These are phyloP conservation scores for Ilyonectria sp. DNA, from an alignment of 2,329 filamentous ascomycete genomes.

Conservation along the genomic window DNA sequence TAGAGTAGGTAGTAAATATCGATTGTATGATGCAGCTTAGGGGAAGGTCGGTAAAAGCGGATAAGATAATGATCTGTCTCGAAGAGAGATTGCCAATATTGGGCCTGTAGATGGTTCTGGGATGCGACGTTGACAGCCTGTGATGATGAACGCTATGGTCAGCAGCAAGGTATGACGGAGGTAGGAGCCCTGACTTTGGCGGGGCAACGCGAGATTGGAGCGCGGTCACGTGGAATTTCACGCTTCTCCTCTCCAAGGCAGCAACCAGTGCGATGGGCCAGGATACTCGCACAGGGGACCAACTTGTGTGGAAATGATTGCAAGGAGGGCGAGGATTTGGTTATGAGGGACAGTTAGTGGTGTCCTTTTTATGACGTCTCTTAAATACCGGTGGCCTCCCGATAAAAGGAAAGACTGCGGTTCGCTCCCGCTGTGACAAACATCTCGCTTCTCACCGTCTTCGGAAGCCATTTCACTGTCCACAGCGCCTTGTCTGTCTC, in stretches of 20 bases:
- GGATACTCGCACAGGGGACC: not conserved
- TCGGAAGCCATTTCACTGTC: constrained; percentile 88
- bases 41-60: not conserved
- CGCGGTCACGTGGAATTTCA: constrained; percentile 63
- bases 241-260: not conserved
- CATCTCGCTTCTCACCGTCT: constrained; percentile 75
- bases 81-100: constrained; percentile 21
- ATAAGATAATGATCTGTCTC: constrained; percentile 4
- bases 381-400: constrained; percentile 75
- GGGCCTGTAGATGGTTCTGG: constrained; percentile 12
- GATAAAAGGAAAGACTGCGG: constrained; percentile 83
- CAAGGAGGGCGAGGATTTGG: not conserved
- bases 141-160: constrained; percentile 32
- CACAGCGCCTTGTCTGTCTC: constrained; percentile 90
- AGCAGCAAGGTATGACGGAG: constrained; percentile 44
- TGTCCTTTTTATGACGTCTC: constrained; percentile 2
- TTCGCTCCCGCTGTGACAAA: constrained; percentile 87
- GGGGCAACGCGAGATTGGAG: constrained; percentile 68
- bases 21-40: not conserved
- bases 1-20: constrained; percentile 14
- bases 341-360: not conserved
- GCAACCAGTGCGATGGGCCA: not conserved
- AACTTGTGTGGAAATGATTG: not conserved
- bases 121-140: constrained; percentile 10
- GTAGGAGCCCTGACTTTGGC: constrained; percentile 57